These are phyloP conservation scores for Rhodotorula sp. DNA, from an alignment of 1,284 basidiomycete species.

Conservation along the genomic window DNA sequence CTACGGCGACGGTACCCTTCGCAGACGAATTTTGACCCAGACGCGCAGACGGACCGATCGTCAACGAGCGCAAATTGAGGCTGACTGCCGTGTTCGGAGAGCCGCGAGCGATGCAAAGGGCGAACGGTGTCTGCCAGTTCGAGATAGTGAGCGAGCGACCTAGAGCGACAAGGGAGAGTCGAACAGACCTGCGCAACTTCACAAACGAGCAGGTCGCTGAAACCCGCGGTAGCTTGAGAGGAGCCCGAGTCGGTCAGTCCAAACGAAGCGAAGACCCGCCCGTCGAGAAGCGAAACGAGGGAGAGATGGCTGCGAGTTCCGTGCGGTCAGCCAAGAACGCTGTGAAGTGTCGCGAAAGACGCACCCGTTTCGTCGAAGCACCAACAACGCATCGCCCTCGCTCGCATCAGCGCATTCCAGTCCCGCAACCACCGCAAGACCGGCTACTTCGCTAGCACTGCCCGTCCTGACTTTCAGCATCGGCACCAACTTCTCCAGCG, in stretches of 20 bases:
- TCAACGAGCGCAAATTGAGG: too few species aligned
- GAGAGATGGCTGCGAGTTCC: slow-evolving; percentile 15
- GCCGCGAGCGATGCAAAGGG: slow-evolving; percentile 10
- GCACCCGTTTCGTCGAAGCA: slow-evolving; percentile 30
- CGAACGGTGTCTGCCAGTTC: slow-evolving; percentile 1
- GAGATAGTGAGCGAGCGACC: background rate
- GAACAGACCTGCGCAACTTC: slow-evolving; percentile 5
- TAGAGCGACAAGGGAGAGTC: too few species aligned
- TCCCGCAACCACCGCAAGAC: slow-evolving; percentile 7
- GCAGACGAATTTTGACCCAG: too few species aligned
- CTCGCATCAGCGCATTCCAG: background rate
- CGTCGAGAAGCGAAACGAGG: slow-evolving; percentile 27
- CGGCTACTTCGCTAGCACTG: slow-evolving; percentile 22
- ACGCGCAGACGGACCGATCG: too few species aligned
- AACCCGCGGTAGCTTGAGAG: background rate
- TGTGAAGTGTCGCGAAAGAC: background rate
- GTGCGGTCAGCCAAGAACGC: background rate
- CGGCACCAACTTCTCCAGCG: slow-evolving; percentile 7
- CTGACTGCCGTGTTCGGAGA: background rate
- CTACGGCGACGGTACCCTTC: too few species aligned
- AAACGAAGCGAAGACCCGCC: slow-evolving; percentile 12
- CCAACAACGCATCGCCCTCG: slow-evolving; percentile 8
- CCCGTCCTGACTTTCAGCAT: slow-evolving; percentile 10
- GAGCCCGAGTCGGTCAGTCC: background rate
- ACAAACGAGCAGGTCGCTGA: slow-evolving; percentile 7